phyloP scores from a whole-genome alignment of 352 stramenopile species.

The Phytophthora nicotianae region DNA sequence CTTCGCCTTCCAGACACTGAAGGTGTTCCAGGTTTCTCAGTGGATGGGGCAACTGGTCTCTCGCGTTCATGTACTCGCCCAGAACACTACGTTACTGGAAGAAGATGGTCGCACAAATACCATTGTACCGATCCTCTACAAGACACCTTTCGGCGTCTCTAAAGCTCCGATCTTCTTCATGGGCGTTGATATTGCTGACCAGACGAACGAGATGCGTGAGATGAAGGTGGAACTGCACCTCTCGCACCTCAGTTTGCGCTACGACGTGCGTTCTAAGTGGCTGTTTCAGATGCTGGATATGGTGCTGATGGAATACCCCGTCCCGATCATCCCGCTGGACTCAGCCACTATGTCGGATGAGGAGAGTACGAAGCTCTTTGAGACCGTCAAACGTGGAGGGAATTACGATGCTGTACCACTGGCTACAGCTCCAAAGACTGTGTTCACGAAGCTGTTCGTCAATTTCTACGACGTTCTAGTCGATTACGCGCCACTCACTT shows the following conservation, averaged over 20 bases:
- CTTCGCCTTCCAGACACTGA: constrained; percentile 75
- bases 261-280: constrained; percentile 85
- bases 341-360: constrained; percentile 66
- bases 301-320: constrained; percentile 80
- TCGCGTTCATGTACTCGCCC: constrained; percentile 67
- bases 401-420: constrained; percentile 67
- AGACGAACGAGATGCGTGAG: constrained; percentile 88
- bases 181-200: constrained; percentile 76
- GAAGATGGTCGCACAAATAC: constrained; percentile 51
- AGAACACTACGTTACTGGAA: constrained; percentile 81
- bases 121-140: constrained; percentile 76
- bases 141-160: constrained; percentile 77
- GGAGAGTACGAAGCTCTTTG: constrained; percentile 53
- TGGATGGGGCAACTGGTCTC: constrained; percentile 87
- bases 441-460: constrained; percentile 90
- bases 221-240: constrained; percentile 89
- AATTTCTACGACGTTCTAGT: constrained; percentile 85
- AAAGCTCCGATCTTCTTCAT: constrained; percentile 82
- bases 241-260: constrained; percentile 82
- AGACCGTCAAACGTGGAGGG: constrained; percentile 32
- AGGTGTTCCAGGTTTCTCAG: constrained; percentile 87
- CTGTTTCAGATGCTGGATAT: constrained; percentile 78
- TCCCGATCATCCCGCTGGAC: constrained; percentile 84
- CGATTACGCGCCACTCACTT: constrained; percentile 72
- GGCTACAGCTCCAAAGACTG: constrained; percentile 72